A percentile compares a stretch with the other conserved stretches of the same genome.
phyloP scores from a whole-genome alignment of 495 filamentous ascomycete genomes.

The Aspergillus sclerotioniger region DNA sequence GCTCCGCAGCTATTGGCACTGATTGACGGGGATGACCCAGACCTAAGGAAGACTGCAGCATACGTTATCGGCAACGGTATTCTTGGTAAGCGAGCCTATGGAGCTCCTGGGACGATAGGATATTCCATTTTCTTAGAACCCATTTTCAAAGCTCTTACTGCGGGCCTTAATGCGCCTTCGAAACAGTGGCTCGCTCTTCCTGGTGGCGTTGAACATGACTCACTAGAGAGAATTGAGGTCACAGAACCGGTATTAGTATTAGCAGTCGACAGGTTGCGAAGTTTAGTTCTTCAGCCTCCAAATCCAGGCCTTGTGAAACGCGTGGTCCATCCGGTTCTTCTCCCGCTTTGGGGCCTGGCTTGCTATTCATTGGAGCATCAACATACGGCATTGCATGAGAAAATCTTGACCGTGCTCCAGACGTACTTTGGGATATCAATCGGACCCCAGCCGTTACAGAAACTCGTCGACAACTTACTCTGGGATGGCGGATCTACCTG shows the following conservation, averaged over 20 bases:
- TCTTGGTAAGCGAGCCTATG: constrained; percentile 61
- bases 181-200: constrained; percentile 23
- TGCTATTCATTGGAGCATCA: constrained; percentile 49
- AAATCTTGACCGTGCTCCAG: constrained; percentile 35
- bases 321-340: constrained; percentile 59
- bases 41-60: constrained; percentile 63
- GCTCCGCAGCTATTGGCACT: constrained; percentile 65
- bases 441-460: constrained; percentile 40
- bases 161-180: constrained; percentile 36
- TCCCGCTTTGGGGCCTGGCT: constrained; percentile 68
- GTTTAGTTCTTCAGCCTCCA: constrained; percentile 63
- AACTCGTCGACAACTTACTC: constrained; percentile 49
- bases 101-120: constrained; percentile 66
- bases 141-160: constrained; percentile 60
- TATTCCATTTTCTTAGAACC: constrained; percentile 69
- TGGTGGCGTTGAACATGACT: neutral
- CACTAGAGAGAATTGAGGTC: constrained; percentile 20
- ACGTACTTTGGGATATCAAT: constrained; percentile 51
- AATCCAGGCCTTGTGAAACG: constrained; percentile 73
- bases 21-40: constrained; percentile 62
- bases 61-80: constrained; percentile 76
- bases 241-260: constrained; percentile 23
- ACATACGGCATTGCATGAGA: constrained; percentile 28
- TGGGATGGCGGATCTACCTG: constrained; percentile 51
- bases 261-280: constrained; percentile 56